Conservation (phyloP, 1,284 basidiomycete genomes). For the Ceratobasidium sp. region DNA sequence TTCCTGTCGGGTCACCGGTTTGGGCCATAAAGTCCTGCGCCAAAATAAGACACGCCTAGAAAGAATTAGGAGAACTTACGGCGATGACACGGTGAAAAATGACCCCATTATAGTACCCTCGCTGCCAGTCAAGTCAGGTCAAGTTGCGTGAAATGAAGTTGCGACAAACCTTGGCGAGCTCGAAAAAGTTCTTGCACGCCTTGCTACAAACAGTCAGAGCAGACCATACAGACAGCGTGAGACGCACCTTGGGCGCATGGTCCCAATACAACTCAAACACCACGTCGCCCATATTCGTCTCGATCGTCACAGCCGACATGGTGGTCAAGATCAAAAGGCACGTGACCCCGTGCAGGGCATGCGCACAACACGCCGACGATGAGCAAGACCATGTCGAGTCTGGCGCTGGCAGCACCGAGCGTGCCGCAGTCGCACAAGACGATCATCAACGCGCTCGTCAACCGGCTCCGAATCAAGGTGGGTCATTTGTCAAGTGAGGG, state of each 20-base stretch:
- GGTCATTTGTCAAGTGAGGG: not conserved
- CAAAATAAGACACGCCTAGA: not conserved
- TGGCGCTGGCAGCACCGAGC: constrained; percentile 7
- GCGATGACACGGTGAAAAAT: constrained; percentile 89
- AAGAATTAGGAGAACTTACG: constrained; percentile 51
- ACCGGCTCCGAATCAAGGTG: constrained; percentile 16
- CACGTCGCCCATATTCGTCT: constrained; percentile 88
- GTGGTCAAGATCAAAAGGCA: not conserved
- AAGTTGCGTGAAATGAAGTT: constrained; percentile 26
- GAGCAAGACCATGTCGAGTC: constrained; percentile 29
- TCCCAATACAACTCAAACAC: constrained; percentile 89
- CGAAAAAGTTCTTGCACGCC: constrained; percentile 95
- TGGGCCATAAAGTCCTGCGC: constrained; percentile 94
- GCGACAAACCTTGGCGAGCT: constrained; percentile 78
- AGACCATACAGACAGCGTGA: not conserved
- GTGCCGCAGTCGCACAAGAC: constrained; percentile 19
- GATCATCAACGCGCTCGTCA: constrained; percentile 34
- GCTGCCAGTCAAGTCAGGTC: not conserved
- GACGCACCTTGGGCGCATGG: constrained; percentile 81
- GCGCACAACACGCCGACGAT: not conserved
- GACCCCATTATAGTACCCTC: constrained; percentile 77
- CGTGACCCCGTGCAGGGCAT: no score
- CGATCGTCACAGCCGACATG: constrained; percentile 63
- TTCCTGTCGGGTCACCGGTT: constrained; percentile 91
- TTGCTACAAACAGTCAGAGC: constrained; percentile 47